Conservation (phyloP, 495 filamentous ascomycete species). For the Alectoria sarmentosa region DNA sequence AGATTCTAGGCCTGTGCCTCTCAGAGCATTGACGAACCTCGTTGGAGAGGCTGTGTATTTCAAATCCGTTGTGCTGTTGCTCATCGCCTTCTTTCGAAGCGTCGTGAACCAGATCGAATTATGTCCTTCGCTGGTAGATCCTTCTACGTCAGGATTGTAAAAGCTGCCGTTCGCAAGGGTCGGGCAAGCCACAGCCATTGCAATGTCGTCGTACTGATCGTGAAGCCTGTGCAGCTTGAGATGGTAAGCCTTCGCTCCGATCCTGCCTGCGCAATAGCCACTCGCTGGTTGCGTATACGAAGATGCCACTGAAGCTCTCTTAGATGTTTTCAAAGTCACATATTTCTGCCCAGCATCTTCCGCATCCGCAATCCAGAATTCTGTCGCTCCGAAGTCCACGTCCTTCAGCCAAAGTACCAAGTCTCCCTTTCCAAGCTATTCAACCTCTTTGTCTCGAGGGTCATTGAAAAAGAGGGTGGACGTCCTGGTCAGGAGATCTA, state of each 20-base stretch:
- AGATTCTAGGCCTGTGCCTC: conserved; percentile 48
- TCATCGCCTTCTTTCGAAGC: conserved; percentile 30
- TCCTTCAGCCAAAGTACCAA: conserved; percentile 60
- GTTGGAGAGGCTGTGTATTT: conserved; percentile 13
- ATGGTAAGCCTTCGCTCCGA: conserved; percentile 53
- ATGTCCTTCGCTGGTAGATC: conserved; percentile 38
- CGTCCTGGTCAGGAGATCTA: conserved; percentile 61
- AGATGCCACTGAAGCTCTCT: background rate
- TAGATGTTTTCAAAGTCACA: background rate
- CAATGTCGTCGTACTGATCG: conserved; percentile 53
- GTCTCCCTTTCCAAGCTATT: conserved; percentile 60
- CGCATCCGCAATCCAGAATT: conserved; percentile 51
- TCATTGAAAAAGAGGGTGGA: conserved; percentile 60
- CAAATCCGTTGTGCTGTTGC: background rate
- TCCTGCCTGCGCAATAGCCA: conserved; percentile 40
- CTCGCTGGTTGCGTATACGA: conserved; percentile 1
- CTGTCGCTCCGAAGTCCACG: conserved; percentile 56
- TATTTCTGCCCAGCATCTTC: conserved; percentile 46
- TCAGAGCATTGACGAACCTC: conserved; percentile 47
- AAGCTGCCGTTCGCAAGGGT: conserved; percentile 50
- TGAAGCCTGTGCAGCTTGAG: conserved; percentile 60
- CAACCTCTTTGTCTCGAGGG: conserved; percentile 53
- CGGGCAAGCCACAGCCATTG: conserved; percentile 58
- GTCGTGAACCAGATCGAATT: conserved; percentile 63
- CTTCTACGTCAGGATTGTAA: conserved; percentile 47